phyloP scores from a whole-genome alignment of 345 rosid species.

The Ceriops decandra region DNA sequence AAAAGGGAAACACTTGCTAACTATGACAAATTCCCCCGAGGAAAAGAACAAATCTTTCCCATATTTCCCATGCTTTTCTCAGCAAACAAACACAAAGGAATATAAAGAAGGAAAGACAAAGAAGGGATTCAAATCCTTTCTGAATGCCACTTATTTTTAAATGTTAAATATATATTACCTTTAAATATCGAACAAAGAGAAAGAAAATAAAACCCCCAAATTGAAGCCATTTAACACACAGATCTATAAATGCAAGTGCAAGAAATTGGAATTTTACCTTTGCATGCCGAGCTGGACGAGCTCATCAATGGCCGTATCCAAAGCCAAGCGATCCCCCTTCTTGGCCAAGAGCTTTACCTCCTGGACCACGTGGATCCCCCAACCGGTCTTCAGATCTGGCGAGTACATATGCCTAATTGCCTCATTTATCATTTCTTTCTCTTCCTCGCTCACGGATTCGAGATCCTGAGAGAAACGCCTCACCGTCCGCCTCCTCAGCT shows the following conservation, averaged over 20 bases:
- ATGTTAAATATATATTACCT: too few relatives aligned
- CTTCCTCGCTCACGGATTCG: conserved; percentile 54
- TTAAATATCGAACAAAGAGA: too few relatives aligned
- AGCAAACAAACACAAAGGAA: background rate
- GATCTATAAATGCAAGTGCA: background rate
- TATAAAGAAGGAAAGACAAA: background rate
- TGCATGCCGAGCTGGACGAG: conserved; percentile 85
- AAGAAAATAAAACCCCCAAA: too few relatives aligned
- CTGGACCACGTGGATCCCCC: conserved; percentile 97
- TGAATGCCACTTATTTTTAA: too few relatives aligned
- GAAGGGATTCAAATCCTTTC: background rate
- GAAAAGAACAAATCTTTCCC: too few relatives aligned
- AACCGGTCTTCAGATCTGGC: conserved; percentile 97
- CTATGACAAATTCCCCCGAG: too few relatives aligned
- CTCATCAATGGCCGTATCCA: conserved; percentile 78
- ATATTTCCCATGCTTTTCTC: too few relatives aligned
- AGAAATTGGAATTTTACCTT: conserved; percentile 38
- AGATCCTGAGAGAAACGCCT: conserved; percentile 62
- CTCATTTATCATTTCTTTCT: conserved; percentile 42
- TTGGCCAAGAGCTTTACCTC: conserved; percentile 79
- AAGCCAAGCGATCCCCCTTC: conserved; percentile 58
- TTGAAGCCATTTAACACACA: background rate
- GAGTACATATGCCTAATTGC: conserved; percentile 84
- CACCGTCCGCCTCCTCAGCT: conserved; percentile 62
- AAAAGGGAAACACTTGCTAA: too few relatives aligned